Evolutionary conservation across 1,139 yeast species (phyloP), one percentile per base, ranked within the genome.

Genomic region (Martiniozyma asiatica): DNA sequence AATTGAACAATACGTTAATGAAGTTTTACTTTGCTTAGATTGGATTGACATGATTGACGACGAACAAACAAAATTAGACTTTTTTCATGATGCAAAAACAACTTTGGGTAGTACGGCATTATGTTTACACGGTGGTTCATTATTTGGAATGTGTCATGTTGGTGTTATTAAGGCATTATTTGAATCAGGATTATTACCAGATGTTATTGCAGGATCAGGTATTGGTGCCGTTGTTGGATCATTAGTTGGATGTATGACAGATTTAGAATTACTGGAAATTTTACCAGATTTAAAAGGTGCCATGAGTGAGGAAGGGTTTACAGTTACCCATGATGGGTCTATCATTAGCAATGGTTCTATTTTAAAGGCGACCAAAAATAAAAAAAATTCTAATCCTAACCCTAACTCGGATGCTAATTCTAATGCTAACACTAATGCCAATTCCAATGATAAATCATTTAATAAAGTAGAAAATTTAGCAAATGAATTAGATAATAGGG

Each of bases 151-250:
- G 38, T 85, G 94, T 47, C 98, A 89, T 51, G 53, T 89, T 29
- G 98, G 98, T 2, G 94, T 87, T 2, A 81, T 87, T 6, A 79
- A 79, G 41, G 89, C 92, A 0, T 58, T 89, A 14, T 70, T 77
- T 39, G 66, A 68, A 41, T 74, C 78, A 38, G 77, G 84, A 0
- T 56, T 87, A 22, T 59, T 87, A 30, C 98, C 98, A 0, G 58
- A 79, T 29, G 80, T 89, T 4, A 71, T 89, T 22, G 81, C 92
- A n/a, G 97, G 97, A 0, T 79, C 89, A 37, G 92, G 95, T 0
- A 84, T 84, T 35, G 97, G 97, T 2, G 93, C 97, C 0, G 78
- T 89, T 2, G 89, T 85, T 15, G 97, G 94, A 0, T 74, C 94
- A 0, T 58, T 84, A 27, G 82, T 80, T 1, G 82, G 96, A 45